Evolutionary conservation across 2,329 filamentous ascomycete genomes (phyloP).

Genomic region (Botrytis paeoniae): DNA sequence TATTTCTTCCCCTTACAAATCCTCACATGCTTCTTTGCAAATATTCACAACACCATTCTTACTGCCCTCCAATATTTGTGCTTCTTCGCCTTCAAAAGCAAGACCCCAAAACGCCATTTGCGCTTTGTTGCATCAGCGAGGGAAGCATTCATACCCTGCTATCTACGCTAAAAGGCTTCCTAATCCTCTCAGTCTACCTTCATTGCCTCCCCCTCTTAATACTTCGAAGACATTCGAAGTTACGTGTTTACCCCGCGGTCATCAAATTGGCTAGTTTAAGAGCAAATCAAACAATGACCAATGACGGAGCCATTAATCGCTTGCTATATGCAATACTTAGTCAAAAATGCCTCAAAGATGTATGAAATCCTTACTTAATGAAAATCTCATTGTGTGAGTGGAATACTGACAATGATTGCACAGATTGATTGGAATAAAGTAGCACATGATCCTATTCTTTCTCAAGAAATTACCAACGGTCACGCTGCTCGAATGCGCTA

Average conservation of each 20-base stretch:
- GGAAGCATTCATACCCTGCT: no score
- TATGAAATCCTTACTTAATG: conserved; percentile 32
- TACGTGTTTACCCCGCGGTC: no score
- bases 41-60: conserved; percentile 28
- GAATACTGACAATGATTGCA: conserved; percentile 15
- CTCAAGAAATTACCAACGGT: conserved; percentile 51
- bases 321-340: conserved; percentile 56
- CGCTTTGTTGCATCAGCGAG: not conserved
- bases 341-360: conserved; percentile 52
- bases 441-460: conserved; percentile 41
- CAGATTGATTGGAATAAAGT: conserved; percentile 54
- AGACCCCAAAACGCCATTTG: not conserved
- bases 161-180: not conserved
- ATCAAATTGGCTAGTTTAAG: conserved; percentile 37
- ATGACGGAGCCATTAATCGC: conserved; percentile 48
- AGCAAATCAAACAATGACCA: conserved; percentile 42
- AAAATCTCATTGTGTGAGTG: not conserved
- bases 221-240: not conserved
- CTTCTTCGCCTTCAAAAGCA: conserved; percentile 1
- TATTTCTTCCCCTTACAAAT: not conserved
- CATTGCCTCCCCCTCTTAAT: not conserved
- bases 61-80: conserved; percentile 12
- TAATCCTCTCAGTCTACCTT: not conserved
- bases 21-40: conserved; percentile 24
- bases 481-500: conserved; percentile 57